Base-by-base conservation (phyloP, 768 basidiomycete species). In the Arthromyces matolae region DNA sequence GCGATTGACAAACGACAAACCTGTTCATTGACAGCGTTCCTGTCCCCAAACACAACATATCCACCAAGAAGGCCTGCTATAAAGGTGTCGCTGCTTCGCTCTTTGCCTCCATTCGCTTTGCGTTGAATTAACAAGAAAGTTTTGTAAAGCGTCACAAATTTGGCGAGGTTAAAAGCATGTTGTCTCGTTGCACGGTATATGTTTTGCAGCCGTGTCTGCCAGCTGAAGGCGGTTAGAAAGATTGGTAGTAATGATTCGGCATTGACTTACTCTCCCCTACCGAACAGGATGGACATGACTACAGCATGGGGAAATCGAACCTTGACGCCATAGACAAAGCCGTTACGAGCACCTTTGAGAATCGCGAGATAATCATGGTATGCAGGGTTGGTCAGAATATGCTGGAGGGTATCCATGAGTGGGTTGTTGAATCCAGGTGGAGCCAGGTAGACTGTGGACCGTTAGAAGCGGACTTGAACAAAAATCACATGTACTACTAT, bases 121-220 rank as follows among this genome's bases (percentile, higher is more conserved):
- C 78, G 82, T 73, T 98, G 96, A 12, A 95, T 52, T 27, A 98
- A 70, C 43, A 98, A 66, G 33, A 91, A 64, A 7, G 80, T 69
- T 75, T 98, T 99, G 83, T 97, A 98, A 35, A 96, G 64, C 9
- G 93, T 79, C 27, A 96, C 96, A 61, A 97, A 99, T 68, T 89
- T 89, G 33, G 92, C 91, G 23, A 99, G 81, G 64, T 94, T 96
- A 52, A 86, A 62, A 9, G 93, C 90, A 66, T 98, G 95, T 45
- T 90, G 86, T 62, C 81, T 88, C 3, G 96, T 97, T 12, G 94
- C 86, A 25, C 78, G 78, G 64, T 80, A 88, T 52, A 99, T 92
- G 47, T 77, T 66, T 40, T 68, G 71, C 19, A 80, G 56, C 19
- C 91, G 81, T n/a, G 79, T 60, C 59, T 71, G 69, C 88, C 87